These are phyloP conservation scores for Colletotrichum scovillei DNA, from an alignment of 2,329 filamentous ascomycete genomes.

Conservation along the genomic window DNA sequence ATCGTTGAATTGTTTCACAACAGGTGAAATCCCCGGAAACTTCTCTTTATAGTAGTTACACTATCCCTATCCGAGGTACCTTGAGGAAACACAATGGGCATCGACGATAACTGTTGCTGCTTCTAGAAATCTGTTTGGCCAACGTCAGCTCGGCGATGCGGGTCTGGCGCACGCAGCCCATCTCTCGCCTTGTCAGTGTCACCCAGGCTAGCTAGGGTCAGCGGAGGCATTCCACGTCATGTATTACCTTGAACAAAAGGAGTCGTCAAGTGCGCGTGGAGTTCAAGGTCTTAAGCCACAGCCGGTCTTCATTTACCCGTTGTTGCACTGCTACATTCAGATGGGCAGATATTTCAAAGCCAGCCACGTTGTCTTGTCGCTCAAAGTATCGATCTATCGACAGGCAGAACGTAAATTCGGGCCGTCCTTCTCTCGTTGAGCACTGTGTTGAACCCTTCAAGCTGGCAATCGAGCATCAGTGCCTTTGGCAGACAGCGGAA, in stretches of 20 bases:
- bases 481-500: neutral
- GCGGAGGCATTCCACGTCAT: neutral
- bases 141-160: slow-evolving; percentile 5
- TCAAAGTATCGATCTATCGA: neutral
- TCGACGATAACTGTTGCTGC: slow-evolving; percentile 7
- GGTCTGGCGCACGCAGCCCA: neutral
- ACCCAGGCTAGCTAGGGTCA: neutral
- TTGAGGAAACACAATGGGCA: neutral
- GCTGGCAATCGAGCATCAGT: neutral
- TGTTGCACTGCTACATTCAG: slow-evolving; percentile 6
- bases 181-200: slow-evolving; percentile 1
- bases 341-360: neutral
- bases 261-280: neutral
- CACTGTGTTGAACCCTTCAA: neutral
- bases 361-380: neutral
- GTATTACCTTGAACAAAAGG: neutral
- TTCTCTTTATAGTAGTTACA: neutral
- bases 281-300: neutral
- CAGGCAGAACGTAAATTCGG: neutral
- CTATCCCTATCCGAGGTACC: neutral
- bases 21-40: slow-evolving; percentile 23
- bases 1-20: slow-evolving; percentile 16
- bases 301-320: neutral
- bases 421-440: neutral
- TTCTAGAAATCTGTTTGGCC: neutral